Conservation (phyloP, 805 yeast species). For the Nadsonia fulvescens region DNA sequence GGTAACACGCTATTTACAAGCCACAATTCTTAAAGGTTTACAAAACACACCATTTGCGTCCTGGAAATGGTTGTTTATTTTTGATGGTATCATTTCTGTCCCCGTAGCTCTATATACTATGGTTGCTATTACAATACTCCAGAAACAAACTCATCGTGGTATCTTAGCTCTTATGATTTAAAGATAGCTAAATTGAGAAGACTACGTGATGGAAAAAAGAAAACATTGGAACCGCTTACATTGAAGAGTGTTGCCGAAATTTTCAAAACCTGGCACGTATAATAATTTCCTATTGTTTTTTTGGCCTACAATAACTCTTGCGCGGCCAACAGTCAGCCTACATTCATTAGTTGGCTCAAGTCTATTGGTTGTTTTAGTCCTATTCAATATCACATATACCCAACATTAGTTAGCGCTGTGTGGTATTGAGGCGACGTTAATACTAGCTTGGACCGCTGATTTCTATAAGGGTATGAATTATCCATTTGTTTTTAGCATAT, state of each 20-base stretch:
- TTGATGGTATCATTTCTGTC: conserved; percentile 27
- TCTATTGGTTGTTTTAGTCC: conserved; percentile 19
- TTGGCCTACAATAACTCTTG: conserved; percentile 22
- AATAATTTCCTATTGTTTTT: conserved; percentile 25
- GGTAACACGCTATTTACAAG: conserved; percentile 44
- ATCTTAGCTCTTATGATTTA: conserved; percentile 25
- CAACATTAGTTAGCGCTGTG: conserved; percentile 23
- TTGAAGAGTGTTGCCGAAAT: conserved; percentile 21
- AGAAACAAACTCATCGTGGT: conserved; percentile 25
- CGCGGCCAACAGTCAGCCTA: conserved; percentile 24
- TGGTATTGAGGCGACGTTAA: conserved; percentile 22
- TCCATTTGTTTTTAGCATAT: conserved; percentile 20
- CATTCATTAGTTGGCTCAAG: conserved; percentile 30
- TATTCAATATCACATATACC: conserved; percentile 23
- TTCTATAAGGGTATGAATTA: conserved; percentile 22
- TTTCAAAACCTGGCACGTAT: conserved; percentile 29
- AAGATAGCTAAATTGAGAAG: conserved; percentile 24
- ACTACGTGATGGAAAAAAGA: conserved; percentile 11
- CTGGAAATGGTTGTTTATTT: conserved; percentile 29
- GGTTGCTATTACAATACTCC: conserved; percentile 30
- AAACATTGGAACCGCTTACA: conserved; percentile 13
- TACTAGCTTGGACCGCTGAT: conserved; percentile 23
- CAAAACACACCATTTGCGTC: conserved; percentile 15
- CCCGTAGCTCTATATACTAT: conserved; percentile 28
- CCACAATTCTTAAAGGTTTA: conserved; percentile 28